A percentile compares a stretch with the other conserved stretches of the same genome.
Evolutionary conservation across 176 grass and related monocot species (phyloP).

Genomic region (Canna indica): DNA sequence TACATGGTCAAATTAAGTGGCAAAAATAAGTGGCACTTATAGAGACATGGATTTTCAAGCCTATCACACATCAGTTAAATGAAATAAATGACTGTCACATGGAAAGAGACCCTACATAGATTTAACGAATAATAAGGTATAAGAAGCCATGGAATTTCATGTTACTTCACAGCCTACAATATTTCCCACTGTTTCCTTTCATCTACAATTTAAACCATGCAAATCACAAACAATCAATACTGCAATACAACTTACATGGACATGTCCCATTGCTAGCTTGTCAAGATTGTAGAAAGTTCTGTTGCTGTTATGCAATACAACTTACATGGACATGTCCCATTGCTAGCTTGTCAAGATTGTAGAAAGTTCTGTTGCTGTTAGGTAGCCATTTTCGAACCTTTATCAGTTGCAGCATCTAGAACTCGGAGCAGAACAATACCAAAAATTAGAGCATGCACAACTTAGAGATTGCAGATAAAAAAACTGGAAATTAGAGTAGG

Average conservation of each 20-base stretch:
- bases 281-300: constrained; percentile 35
- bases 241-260: constrained; percentile 52
- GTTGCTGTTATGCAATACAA: constrained; percentile 3
- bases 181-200: neutral
- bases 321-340: constrained; percentile 72
- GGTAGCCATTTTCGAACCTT: neutral
- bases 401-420: constrained; percentile 58
- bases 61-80: too few relatives aligned
- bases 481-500: too few relatives aligned
- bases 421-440: constrained; percentile 61
- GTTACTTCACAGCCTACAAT: too few relatives aligned
- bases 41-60: too few relatives aligned
- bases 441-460: too few relatives aligned
- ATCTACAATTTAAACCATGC: neutral
- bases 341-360: constrained; percentile 47
- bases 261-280: constrained; percentile 64
- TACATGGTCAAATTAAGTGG: too few relatives aligned
- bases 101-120: too few relatives aligned
- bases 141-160: too few relatives aligned
- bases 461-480: too few relatives aligned
- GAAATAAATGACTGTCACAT: too few relatives aligned
- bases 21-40: too few relatives aligned
- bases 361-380: constrained; percentile 11
- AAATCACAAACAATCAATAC: neutral
- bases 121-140: neutral